Evolutionary conservation across 1,284 basidiomycete species (phyloP).

Genomic region (Lentinula novae-zelandiae): DNA sequence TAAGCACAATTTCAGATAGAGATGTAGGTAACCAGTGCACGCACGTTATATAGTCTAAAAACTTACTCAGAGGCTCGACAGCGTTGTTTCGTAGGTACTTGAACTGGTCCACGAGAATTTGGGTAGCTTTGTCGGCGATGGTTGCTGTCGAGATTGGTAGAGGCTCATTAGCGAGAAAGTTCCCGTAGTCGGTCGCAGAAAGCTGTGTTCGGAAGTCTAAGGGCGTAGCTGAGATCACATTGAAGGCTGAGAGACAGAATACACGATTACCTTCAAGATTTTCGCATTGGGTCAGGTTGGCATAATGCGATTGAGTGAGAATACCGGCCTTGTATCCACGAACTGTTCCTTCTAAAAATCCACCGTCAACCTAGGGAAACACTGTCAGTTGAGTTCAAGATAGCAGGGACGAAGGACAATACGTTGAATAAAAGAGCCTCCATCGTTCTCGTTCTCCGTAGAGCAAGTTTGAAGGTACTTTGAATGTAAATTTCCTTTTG

Average conservation of each 20-base stretch:
- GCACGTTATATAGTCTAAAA: constrained; percentile 98
- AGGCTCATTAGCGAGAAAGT: constrained; percentile 96
- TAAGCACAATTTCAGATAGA: constrained; percentile 3
- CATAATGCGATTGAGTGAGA: constrained; percentile 86
- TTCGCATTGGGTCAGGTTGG: constrained; percentile 96
- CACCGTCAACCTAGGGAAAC: constrained; percentile 60
- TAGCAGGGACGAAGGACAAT: background rate
- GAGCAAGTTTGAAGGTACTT: background rate
- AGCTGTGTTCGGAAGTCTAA: constrained; percentile 91
- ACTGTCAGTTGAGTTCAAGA: background rate
- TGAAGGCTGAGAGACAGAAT: background rate
- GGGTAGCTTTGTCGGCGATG: constrained; percentile 94
- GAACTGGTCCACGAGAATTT: constrained; percentile 95
- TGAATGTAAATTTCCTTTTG: background rate
- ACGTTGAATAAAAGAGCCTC: constrained; percentile 11
- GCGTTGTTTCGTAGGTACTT: constrained; percentile 92
- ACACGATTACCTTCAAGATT: constrained; percentile 80
- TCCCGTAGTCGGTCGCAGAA: constrained; percentile 96
- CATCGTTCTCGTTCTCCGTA: background rate
- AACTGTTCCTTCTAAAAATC: constrained; percentile 91
- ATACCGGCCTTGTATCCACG: constrained; percentile 94
- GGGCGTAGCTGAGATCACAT: background rate
- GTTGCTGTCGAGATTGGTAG: constrained; percentile 94
- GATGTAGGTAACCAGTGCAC: constrained; percentile 24
- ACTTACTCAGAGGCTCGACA: constrained; percentile 86